phyloP scores from a whole-genome alignment of 1,284 basidiomycete species.

The Heterobasidion irregulare region DNA sequence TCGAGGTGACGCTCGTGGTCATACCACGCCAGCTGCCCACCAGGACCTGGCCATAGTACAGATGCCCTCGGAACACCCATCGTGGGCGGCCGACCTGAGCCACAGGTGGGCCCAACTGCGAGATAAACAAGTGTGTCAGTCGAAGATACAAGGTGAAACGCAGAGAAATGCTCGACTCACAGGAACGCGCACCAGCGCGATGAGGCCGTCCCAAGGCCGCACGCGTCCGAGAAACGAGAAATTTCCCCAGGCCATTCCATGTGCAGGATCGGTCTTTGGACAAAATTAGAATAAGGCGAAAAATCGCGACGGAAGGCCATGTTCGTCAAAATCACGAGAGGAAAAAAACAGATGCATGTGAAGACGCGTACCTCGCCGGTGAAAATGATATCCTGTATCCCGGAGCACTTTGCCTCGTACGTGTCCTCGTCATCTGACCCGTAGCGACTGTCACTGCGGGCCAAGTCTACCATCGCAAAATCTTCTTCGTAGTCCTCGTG shows the following conservation, averaged over 20 bases:
- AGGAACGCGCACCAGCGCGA: conserved; percentile 49
- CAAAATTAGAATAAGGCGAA: not conserved
- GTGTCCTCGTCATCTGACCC: conserved; percentile 7
- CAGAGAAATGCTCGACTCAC: conserved; percentile 15
- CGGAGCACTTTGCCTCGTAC: conserved; percentile 29
- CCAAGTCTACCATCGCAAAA: conserved; percentile 12
- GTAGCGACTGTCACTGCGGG: conserved; percentile 1
- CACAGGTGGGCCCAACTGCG: conserved; percentile 7
- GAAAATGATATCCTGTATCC: conserved; percentile 49
- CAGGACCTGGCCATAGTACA: conserved; percentile 54
- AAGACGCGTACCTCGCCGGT: conserved; percentile 37
- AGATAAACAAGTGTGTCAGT: not conserved
- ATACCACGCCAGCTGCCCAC: conserved; percentile 60
- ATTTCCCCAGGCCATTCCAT: conserved; percentile 51
- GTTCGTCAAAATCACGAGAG: not conserved
- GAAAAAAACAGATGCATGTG: not conserved
- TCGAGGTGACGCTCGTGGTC: conserved; percentile 27
- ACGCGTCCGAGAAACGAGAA: conserved; percentile 58
- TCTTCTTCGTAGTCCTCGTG: conserved; percentile 13
- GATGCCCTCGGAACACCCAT: conserved; percentile 61
- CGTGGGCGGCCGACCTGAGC: conserved; percentile 22
- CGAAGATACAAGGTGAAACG: not conserved
- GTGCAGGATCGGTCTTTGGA: conserved; percentile 40
- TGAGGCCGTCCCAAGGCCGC: conserved; percentile 58
- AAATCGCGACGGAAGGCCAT: no score